Evolutionary conservation across 2,329 filamentous ascomycete genomes (phyloP).

Genomic region (Fusarium dimerum): DNA sequence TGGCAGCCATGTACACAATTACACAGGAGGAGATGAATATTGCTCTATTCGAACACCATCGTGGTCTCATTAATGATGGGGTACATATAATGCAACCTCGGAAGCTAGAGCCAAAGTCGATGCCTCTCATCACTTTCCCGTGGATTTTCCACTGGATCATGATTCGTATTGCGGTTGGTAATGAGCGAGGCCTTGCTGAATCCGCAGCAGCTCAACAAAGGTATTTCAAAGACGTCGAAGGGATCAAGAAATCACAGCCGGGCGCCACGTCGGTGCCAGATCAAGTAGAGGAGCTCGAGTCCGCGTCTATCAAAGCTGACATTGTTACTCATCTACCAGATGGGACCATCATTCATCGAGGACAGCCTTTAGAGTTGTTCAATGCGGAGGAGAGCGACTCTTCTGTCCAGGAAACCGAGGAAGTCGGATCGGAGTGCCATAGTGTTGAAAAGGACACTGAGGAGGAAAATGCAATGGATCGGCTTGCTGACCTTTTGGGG

Average conservation of each 20-base stretch:
- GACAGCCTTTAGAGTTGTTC: conserved; percentile 21
- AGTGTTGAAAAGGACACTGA: not conserved
- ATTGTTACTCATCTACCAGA: conserved; percentile 17
- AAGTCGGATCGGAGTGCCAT: not conserved
- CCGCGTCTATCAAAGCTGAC: conserved; percentile 4
- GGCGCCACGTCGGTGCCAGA: not conserved
- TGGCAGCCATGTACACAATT: conserved; percentile 85
- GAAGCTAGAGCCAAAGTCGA: conserved; percentile 42
- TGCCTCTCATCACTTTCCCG: conserved; percentile 90
- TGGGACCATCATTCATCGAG: conserved; percentile 20
- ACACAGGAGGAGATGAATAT: conserved; percentile 70
- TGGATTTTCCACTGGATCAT: conserved; percentile 79
- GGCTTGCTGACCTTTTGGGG: conserved; percentile 16
- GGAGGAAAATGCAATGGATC: conserved; percentile 23
- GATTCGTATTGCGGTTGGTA: conserved; percentile 34
- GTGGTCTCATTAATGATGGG: conserved; percentile 33
- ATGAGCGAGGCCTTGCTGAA: conserved; percentile 19
- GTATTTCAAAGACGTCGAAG: not conserved
- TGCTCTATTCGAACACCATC: conserved; percentile 51
- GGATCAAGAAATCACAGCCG: not conserved
- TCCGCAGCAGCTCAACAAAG: conserved; percentile 14
- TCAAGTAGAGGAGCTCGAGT: not conserved
- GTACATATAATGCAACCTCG: conserved; percentile 28
- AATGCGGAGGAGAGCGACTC: conserved; percentile 5
- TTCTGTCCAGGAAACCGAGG: not conserved